Evolutionary conservation across 2,329 filamentous ascomycete species (phyloP).

Genomic region (Botryotinia narcissicola): DNA sequence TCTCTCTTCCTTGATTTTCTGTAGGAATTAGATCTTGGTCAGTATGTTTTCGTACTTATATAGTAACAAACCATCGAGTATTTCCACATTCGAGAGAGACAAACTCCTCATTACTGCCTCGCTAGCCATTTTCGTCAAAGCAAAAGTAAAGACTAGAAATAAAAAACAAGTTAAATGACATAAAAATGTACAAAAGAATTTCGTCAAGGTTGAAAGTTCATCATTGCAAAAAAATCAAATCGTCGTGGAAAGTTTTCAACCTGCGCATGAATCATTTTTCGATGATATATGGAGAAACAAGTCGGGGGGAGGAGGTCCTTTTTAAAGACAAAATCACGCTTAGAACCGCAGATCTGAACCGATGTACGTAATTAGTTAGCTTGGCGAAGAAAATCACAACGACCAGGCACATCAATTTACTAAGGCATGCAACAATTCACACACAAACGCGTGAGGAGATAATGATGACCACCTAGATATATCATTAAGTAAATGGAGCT

Average conservation of each 20-base stretch:
- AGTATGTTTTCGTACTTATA: background rate
- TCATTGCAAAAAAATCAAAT: background rate
- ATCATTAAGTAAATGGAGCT: too few relatives aligned
- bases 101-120: background rate
- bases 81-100: background rate
- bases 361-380: background rate
- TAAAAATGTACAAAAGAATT: background rate
- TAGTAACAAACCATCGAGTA: background rate
- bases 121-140: background rate
- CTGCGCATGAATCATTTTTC: background rate
- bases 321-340: background rate
- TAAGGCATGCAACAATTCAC: too few relatives aligned
- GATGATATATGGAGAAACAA: background rate
- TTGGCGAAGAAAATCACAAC: background rate
- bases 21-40: background rate
- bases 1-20: background rate
- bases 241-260: background rate
- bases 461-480: too few relatives aligned
- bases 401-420: too few relatives aligned
- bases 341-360: rapidly evolving
- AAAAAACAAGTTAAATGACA: background rate
- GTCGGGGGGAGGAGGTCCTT: background rate
- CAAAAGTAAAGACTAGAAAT: background rate
- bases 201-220: too few relatives aligned
- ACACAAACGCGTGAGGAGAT: too few relatives aligned